Conservation (phyloP, 805 yeast genomes). For the Candida wancherniae region DNA sequence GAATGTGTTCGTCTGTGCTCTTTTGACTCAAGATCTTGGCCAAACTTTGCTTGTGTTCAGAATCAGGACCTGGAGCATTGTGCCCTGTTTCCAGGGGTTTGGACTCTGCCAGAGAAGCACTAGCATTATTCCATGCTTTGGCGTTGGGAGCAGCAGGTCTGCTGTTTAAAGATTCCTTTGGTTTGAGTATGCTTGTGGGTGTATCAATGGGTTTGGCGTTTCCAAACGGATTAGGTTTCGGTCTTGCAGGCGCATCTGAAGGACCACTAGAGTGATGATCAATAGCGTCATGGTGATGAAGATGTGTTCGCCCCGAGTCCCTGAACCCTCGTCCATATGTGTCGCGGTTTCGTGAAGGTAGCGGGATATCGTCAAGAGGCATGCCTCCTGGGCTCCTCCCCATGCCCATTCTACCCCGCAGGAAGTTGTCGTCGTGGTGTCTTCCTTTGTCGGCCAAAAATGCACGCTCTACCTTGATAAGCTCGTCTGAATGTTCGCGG, state of each 20-base stretch:
- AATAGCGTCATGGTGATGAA: no score
- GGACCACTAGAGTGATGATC: no score
- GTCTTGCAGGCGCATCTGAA: slow-evolving; percentile 4
- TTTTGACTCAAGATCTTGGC: slow-evolving; percentile 36
- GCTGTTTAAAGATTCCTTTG: no score
- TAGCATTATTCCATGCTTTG: no score
- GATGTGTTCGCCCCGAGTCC: no score
- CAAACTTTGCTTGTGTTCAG: slow-evolving; percentile 34
- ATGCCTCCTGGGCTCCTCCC: slow-evolving; percentile 13
- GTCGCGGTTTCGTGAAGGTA: no score
- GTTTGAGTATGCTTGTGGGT: no score
- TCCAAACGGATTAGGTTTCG: slow-evolving; percentile 71
- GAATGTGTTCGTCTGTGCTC: slow-evolving; percentile 15
- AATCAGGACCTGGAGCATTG: no score
- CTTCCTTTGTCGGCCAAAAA: slow-evolving; percentile 12
- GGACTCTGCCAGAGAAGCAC: no score
- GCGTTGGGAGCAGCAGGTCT: no score
- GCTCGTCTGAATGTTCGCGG: slow-evolving; percentile 28
- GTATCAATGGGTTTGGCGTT: slow-evolving; percentile 82
- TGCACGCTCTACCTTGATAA: slow-evolving; percentile 29
- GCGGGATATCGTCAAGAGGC: slow-evolving; percentile 12
- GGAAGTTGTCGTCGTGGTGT: slow-evolving; percentile 2
- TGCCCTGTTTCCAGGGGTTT: no score
- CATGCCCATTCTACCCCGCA: background rate
- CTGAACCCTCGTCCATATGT: no score